A percentile compares a stretch with the other conserved stretches of the same genome.
phyloP scores from a whole-genome alignment of 495 filamentous ascomycete species.

The Zalerion maritima region DNA sequence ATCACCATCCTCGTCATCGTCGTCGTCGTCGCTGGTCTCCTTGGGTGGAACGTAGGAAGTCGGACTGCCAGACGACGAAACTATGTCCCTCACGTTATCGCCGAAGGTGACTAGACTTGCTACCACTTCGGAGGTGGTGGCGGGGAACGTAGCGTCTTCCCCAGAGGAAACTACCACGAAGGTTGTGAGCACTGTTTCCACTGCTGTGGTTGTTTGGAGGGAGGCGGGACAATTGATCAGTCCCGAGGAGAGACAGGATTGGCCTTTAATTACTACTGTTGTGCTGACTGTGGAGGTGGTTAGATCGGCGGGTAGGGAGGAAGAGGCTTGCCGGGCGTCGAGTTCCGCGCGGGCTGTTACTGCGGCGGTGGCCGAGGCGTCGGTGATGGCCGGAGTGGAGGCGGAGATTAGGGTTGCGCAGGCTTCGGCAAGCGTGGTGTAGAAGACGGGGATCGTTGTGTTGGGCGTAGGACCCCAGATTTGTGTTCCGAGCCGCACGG shows the following conservation, averaged over 20 bases:
- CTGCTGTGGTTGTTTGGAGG: slow-evolving; percentile 24
- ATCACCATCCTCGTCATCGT: slow-evolving; percentile 1
- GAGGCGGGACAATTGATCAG: slow-evolving; percentile 32
- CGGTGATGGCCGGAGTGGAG: slow-evolving; percentile 11
- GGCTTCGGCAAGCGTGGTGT: slow-evolving; percentile 31
- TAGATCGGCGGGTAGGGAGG: no score
- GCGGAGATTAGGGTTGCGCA: slow-evolving; percentile 21
- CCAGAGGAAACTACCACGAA: slow-evolving; percentile 25
- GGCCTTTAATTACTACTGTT: slow-evolving; percentile 21
- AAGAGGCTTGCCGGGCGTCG: slow-evolving; percentile 4
- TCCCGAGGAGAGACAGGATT: slow-evolving; percentile 22
- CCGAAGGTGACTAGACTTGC: slow-evolving; percentile 23
- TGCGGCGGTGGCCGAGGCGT: slow-evolving; percentile 12
- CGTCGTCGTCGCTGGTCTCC: neutral
- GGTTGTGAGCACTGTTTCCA: slow-evolving; percentile 16
- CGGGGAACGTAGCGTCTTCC: slow-evolving; percentile 19
- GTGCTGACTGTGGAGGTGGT: slow-evolving; percentile 21
- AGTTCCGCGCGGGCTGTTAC: slow-evolving; percentile 14
- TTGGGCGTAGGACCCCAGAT: slow-evolving; percentile 35
- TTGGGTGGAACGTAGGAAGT: slow-evolving; percentile 10
- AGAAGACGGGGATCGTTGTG: slow-evolving; percentile 35
- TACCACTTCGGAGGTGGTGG: slow-evolving; percentile 15
- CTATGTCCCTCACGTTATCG: slow-evolving; percentile 18
- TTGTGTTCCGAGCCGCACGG: slow-evolving; percentile 22
- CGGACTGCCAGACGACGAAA: slow-evolving; percentile 20